Base-by-base conservation (phyloP, 371 early-diverging fungal species). In the Choanephora cucurbitarum region DNA sequence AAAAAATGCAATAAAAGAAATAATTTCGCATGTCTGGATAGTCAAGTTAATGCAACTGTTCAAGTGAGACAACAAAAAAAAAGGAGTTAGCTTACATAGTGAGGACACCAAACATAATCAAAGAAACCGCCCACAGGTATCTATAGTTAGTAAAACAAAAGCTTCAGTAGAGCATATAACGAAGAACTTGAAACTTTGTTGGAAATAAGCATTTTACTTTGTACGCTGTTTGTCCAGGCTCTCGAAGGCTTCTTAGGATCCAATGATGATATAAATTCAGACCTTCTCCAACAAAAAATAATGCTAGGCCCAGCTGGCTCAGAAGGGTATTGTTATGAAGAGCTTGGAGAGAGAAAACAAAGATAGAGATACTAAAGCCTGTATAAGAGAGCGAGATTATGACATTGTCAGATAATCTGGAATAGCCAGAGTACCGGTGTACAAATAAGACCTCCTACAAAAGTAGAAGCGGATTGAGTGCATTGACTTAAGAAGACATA, bases 81-180 rank as follows among this genome's bases (percentile, higher is more conserved):
- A 40, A 28, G n/a, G n/a, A n/a, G n/a, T n/a, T n/a, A 6, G 55
- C 70, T 65, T 66, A 71, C 77, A 62, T 77, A 77, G 47, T 77
- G 77, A 18, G 77, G 77, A 47, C 77, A 77, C 77, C 77, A 77
- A 5, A 65, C 21, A 47, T 56, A 69, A 2, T 49, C 15, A 49
- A 77, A 77, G 3, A 77, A 46, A 2, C 67, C 77, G 1, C 42
- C 48, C 10, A 50, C 11, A 1, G 76, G 76, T 15, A 75, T 62
- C 70, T 75, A 46, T 14, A 14, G 1, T 5, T 21, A 28, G 23
- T 15, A 17, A 28, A 7, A 28, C 7, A 7, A 5, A 28, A 28
- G 28, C 28, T 28, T 28, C 7, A 28, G 28, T n/a, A n/a, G n/a
- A n/a, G n/a, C n/a, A n/a, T n/a, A n/a, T n/a, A 28, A 5, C 7